These are phyloP conservation scores for Starmerella stellata DNA, from an alignment of 805 yeast species.

Conservation along the genomic window DNA sequence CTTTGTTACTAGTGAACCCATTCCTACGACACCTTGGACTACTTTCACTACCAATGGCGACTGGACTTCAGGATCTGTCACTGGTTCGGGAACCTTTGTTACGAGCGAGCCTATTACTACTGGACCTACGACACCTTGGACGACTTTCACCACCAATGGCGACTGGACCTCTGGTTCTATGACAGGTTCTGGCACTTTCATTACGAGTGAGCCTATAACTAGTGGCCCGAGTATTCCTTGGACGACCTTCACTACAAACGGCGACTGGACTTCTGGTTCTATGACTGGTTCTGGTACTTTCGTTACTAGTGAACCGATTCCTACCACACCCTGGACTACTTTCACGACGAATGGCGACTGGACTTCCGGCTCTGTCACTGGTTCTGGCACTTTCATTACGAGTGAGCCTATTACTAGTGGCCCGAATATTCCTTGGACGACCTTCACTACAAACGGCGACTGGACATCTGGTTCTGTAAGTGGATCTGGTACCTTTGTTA, in stretches of 20 bases:
- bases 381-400: not conserved
- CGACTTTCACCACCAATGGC: not conserved
- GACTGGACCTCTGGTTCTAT: no score
- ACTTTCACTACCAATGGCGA: not conserved
- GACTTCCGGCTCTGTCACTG: not conserved
- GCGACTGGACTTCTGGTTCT: not conserved
- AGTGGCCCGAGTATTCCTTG: not conserved
- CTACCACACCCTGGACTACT: not conserved
- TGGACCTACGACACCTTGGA: not conserved
- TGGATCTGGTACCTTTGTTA: not conserved
- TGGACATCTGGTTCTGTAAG: not conserved
- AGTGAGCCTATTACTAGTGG: not conserved
- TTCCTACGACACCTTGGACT: not conserved
- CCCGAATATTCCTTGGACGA: not conserved
- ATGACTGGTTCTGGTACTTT: not conserved
- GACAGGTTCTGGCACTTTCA: no score
- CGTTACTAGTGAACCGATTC: not conserved
- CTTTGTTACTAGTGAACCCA: not conserved
- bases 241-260: not conserved
- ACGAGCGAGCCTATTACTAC: not conserved
- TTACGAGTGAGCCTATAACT: not conserved
- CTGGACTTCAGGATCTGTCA: not conserved
- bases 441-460: not conserved
- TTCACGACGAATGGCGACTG: not conserved
- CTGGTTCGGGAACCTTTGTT: not conserved